A percentile compares a stretch with the other conserved stretches of the same genome.
Evolutionary conservation across 2,329 filamentous ascomycete genomes (phyloP).

Genomic region (Trichoderma atroviride): DNA sequence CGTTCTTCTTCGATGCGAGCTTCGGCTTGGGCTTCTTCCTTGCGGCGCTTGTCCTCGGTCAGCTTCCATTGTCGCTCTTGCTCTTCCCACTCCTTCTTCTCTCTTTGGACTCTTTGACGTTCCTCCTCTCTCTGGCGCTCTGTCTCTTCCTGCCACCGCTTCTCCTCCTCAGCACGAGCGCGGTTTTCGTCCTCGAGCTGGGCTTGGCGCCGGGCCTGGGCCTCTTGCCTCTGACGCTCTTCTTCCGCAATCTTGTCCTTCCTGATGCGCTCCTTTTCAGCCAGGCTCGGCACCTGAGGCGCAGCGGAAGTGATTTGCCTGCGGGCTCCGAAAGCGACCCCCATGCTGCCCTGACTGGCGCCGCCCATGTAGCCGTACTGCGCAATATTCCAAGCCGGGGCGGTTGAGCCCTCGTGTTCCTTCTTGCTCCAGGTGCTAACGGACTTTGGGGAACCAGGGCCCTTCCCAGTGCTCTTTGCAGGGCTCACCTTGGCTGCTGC

Average conservation of each 20-base stretch:
- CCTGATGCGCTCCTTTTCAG: slow-evolving; percentile 76
- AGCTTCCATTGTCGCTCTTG: slow-evolving; percentile 76
- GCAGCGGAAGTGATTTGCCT: slow-evolving; percentile 87
- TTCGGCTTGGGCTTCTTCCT: slow-evolving; percentile 74
- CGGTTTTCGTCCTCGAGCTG: slow-evolving; percentile 59
- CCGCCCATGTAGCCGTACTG: slow-evolving; percentile 99
- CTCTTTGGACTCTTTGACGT: slow-evolving; percentile 63
- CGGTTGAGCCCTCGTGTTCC: slow-evolving; percentile 76
- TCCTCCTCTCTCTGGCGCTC: slow-evolving; percentile 62
- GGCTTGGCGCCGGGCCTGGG: slow-evolving; percentile 54
- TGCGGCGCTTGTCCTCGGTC: slow-evolving; percentile 70
- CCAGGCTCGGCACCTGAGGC: slow-evolving; percentile 77
- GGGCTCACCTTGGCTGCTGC: slow-evolving; percentile 62
- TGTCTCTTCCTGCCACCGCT: slow-evolving; percentile 67
- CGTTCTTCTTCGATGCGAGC: slow-evolving; percentile 68
- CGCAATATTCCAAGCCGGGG: slow-evolving; percentile 96
- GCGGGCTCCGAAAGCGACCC: slow-evolving; percentile 86
- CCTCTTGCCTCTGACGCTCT: slow-evolving; percentile 59
- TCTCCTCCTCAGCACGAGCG: slow-evolving; percentile 64
- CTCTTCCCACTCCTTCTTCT: slow-evolving; percentile 75
- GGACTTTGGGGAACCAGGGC: slow-evolving; percentile 52
- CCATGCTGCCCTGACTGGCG: slow-evolving; percentile 92
- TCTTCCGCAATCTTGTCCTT: slow-evolving; percentile 61
- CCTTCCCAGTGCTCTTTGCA: slow-evolving; percentile 50
- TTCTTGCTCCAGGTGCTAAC: slow-evolving; percentile 91